Percentiles rank a stretch among this genome's conserved stretches.
Conservation (phyloP, 2,329 filamentous ascomycete species). For the Penicillium sp. region DNA sequence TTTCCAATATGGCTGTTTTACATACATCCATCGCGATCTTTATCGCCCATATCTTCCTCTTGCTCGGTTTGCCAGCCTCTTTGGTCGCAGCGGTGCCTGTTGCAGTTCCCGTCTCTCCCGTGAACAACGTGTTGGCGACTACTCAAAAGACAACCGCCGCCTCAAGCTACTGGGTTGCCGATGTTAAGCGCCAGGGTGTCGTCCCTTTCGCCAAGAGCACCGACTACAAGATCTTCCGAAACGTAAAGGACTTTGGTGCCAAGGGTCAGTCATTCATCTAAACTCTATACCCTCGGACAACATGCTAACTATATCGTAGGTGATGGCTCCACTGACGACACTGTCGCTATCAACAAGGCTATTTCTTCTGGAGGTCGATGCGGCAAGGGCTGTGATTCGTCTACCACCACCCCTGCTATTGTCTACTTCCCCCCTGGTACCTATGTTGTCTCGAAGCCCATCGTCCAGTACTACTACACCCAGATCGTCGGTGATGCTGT, state of each 20-base stretch:
- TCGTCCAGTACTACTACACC: slow-evolving; percentile 88
- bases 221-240: slow-evolving; percentile 71
- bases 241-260: slow-evolving; percentile 74
- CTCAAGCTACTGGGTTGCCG: slow-evolving; percentile 68
- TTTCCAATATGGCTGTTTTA: slow-evolving; percentile 27
- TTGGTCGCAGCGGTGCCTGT: slow-evolving; percentile 35
- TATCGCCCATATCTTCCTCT: slow-evolving; percentile 32
- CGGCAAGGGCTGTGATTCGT: slow-evolving; percentile 75
- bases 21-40: slow-evolving; percentile 28
- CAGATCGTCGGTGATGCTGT: slow-evolving; percentile 82
- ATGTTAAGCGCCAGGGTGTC: slow-evolving; percentile 66
- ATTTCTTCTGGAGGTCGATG: slow-evolving; percentile 77
- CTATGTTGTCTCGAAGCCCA: slow-evolving; percentile 75
- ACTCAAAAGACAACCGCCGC: slow-evolving; percentile 16
- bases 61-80: slow-evolving; percentile 29
- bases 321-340: slow-evolving; percentile 74
- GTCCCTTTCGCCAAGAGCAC: slow-evolving; percentile 59
- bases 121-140: slow-evolving; percentile 8
- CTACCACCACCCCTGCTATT: slow-evolving; percentile 77
- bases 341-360: slow-evolving; percentile 79
- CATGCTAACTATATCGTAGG: slow-evolving; percentile 42
- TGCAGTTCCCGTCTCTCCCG: slow-evolving; percentile 16
- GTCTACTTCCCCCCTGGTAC: slow-evolving; percentile 90
- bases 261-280: slow-evolving; percentile 54
- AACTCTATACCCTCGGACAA: too few relatives aligned